Evolutionary conservation across 306 rosid species (phyloP).

Genomic region (Cajanus cajan): DNA sequence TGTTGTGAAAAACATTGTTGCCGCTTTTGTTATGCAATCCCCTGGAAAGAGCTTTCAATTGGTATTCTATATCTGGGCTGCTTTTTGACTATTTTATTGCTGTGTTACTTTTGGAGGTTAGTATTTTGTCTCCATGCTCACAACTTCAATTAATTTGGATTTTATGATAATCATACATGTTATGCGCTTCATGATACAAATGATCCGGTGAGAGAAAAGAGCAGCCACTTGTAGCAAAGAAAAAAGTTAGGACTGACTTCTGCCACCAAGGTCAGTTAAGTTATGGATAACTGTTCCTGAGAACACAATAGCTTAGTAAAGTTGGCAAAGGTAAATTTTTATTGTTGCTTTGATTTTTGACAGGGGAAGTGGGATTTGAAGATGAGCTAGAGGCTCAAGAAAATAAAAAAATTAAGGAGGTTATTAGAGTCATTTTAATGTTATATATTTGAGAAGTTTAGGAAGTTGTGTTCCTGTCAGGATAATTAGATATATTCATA

Average conservation of each 20-base stretch:
- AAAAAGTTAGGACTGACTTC: slow-evolving; percentile 80
- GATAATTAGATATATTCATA: not conserved
- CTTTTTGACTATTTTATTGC: slow-evolving; percentile 23
- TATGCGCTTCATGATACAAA: slow-evolving; percentile 44
- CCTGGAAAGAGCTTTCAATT: not conserved
- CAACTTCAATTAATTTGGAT: not conserved
- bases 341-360: not conserved
- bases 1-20: not conserved
- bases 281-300: slow-evolving; percentile 44
- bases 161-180: not conserved
- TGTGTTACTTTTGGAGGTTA: slow-evolving; percentile 54
- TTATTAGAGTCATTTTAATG: not conserved
- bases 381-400: not conserved
- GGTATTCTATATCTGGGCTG: not conserved
- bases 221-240: slow-evolving; percentile 66
- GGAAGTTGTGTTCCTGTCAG: not conserved
- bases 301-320: not conserved
- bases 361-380: not conserved
- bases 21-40: slow-evolving; percentile 12
- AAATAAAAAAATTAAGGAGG: not conserved
- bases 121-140: not conserved
- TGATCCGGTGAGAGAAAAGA: slow-evolving; percentile 46
- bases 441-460: not conserved
- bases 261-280: slow-evolving; percentile 45
- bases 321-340: not conserved